Conservation (phyloP, 352 stramenopile genomes). For the Phytophthora capsici region DNA sequence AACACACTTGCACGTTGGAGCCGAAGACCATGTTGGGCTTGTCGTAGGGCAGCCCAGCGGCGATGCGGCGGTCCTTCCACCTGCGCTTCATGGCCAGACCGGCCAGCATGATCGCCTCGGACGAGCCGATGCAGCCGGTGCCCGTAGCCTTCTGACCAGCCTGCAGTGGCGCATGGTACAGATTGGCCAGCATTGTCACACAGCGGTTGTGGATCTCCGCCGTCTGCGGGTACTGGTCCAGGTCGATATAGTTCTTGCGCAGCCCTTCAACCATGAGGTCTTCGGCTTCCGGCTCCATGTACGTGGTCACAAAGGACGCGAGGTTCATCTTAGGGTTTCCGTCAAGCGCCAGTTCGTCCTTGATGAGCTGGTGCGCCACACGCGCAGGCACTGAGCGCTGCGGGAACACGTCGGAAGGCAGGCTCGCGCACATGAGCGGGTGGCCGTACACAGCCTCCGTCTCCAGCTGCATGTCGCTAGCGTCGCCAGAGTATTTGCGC, state of each 20-base stretch:
- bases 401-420: conserved; percentile 75
- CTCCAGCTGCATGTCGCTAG: conserved; percentile 33
- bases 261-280: conserved; percentile 90
- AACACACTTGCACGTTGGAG: conserved; percentile 93
- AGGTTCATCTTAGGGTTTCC: conserved; percentile 93
- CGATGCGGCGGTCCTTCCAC: conserved; percentile 88
- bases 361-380: conserved; percentile 89
- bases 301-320: conserved; percentile 92
- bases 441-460: conserved; percentile 81
- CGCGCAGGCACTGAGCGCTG: conserved; percentile 68
- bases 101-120: conserved; percentile 92
- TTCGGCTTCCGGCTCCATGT: conserved; percentile 92
- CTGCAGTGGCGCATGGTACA: conserved; percentile 86
- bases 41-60: conserved; percentile 77
- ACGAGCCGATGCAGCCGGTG: conserved; percentile 92
- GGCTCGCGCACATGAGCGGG: conserved; percentile 75
- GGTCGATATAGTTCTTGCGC: conserved; percentile 94
- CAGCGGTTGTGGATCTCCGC: conserved; percentile 94
- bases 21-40: conserved; percentile 94
- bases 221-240: conserved; percentile 93
- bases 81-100: conserved; percentile 92
- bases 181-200: conserved; percentile 92
- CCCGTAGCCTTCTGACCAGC: conserved; percentile 68
- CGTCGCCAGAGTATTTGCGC: conserved; percentile 43
- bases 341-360: conserved; percentile 90